phyloP scores from a whole-genome alignment of 805 yeast species.

The Metschnikowia henanensis region DNA sequence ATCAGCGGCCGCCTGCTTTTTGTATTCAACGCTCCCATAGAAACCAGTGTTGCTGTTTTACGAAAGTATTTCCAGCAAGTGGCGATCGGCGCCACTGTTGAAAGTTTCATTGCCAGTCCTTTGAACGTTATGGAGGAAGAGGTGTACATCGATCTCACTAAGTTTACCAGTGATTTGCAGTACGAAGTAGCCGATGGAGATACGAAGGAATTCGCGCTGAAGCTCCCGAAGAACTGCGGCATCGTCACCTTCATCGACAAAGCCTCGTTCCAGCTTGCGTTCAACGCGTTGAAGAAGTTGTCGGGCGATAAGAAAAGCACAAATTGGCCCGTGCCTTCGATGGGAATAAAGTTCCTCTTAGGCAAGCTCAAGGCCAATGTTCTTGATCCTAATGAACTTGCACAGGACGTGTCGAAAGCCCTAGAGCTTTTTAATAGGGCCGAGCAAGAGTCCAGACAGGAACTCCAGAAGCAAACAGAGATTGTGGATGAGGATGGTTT shows the following conservation, averaged over 20 bases:
- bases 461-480: constrained; percentile 52
- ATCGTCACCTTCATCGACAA: constrained; percentile 74
- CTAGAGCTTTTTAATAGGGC: constrained; percentile 67
- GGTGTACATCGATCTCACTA: constrained; percentile 48
- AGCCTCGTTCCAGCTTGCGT: constrained; percentile 62
- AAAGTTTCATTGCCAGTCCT: constrained; percentile 37
- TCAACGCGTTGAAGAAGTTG: constrained; percentile 58
- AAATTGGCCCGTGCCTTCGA: constrained; percentile 39
- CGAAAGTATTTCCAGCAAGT: constrained; percentile 58
- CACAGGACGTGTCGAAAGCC: constrained; percentile 56
- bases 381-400: constrained; percentile 52
- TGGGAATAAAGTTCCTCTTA: constrained; percentile 47
- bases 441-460: constrained; percentile 62
- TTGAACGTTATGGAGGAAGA: constrained; percentile 46
- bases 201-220: constrained; percentile 33
- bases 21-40: constrained; percentile 72
- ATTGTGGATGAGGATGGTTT: constrained; percentile 93
- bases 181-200: constrained; percentile 24
- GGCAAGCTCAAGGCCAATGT: constrained; percentile 32
- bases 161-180: constrained; percentile 58
- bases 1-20: constrained; percentile 55
- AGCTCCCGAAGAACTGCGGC: constrained; percentile 73
- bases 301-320: constrained; percentile 23
- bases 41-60: constrained; percentile 50
- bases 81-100: constrained; percentile 66